Percentiles rank a stretch among this genome's conserved stretches.
Evolutionary conservation across 495 filamentous ascomycete genomes (phyloP).

Genomic region (Apodospora peruviana): DNA sequence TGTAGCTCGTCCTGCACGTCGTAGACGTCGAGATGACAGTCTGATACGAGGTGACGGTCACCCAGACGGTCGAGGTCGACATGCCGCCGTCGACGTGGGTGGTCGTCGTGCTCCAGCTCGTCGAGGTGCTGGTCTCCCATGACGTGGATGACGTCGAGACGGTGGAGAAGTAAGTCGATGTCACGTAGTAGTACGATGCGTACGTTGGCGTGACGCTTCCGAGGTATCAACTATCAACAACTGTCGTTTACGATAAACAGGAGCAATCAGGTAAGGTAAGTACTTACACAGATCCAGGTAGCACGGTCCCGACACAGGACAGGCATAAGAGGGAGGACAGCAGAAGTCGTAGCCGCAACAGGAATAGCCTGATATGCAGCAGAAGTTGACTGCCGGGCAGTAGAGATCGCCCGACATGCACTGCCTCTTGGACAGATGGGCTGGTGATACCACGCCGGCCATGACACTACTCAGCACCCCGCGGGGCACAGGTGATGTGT

Average conservation of each 20-base stretch:
- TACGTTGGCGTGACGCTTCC: conserved; percentile 1
- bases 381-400: conserved; percentile 2
- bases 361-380: conserved; percentile 5
- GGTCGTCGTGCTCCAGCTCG: neutral
- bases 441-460: neutral
- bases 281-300: conserved; percentile 4
- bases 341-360: conserved; percentile 6
- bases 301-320: neutral
- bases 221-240: too few species aligned
- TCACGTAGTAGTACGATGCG: neutral
- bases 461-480: neutral
- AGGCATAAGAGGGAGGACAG: conserved; percentile 4
- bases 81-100: neutral
- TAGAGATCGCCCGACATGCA: neutral
- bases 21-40: conserved; percentile 1
- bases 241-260: too few species aligned
- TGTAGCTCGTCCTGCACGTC: neutral
- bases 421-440: neutral
- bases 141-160: conserved; percentile 2
- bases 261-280: neutral
- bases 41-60: conserved; percentile 7
- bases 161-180: conserved; percentile 1
- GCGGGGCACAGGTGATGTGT: neutral
- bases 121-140: neutral
- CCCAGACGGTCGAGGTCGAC: conserved; percentile 8